Conservation (phyloP, 305 asterid genomes). For the Fraxinus sp. region DNA sequence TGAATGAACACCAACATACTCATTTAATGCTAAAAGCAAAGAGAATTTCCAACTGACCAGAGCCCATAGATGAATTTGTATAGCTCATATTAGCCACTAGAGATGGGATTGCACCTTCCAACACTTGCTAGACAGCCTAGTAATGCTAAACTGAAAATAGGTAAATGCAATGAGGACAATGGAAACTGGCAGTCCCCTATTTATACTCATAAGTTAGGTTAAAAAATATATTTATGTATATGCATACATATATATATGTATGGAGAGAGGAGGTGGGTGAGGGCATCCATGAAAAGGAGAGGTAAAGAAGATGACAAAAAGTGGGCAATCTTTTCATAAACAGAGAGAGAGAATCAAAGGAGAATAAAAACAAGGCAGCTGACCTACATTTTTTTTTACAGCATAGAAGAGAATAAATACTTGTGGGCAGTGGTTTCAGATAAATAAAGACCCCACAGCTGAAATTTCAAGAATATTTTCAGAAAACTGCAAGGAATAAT, state of each 20-base stretch:
- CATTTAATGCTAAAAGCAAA: neutral
- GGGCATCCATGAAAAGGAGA: constrained; percentile 61
- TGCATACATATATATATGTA: neutral
- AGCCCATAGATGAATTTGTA: constrained; percentile 75
- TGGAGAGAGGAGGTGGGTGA: neutral
- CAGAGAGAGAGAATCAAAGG: constrained; percentile 25
- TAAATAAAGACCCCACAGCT: constrained; percentile 38
- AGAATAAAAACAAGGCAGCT: neutral
- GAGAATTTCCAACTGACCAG: constrained; percentile 59
- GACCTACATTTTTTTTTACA: constrained; percentile 22
- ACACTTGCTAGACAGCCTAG: constrained; percentile 18
- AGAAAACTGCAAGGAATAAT: constrained; percentile 59
- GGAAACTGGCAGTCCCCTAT: constrained; percentile 41
- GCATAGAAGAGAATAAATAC: constrained; percentile 65
- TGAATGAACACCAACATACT: neutral
- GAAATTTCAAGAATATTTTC: constrained; percentile 58
- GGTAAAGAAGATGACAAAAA: constrained; percentile 58
- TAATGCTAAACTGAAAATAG: constrained; percentile 15
- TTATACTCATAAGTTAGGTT: constrained; percentile 56
- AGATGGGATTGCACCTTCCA: constrained; percentile 22
- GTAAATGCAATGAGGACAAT: constrained; percentile 42
- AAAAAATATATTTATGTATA: constrained; percentile 25
- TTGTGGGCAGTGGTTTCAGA: constrained; percentile 50
- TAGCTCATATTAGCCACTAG: constrained; percentile 63
- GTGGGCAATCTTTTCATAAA: constrained; percentile 57